Base-by-base conservation (phyloP, 208 protist species). In the Leishmania gerbilli region DNA sequence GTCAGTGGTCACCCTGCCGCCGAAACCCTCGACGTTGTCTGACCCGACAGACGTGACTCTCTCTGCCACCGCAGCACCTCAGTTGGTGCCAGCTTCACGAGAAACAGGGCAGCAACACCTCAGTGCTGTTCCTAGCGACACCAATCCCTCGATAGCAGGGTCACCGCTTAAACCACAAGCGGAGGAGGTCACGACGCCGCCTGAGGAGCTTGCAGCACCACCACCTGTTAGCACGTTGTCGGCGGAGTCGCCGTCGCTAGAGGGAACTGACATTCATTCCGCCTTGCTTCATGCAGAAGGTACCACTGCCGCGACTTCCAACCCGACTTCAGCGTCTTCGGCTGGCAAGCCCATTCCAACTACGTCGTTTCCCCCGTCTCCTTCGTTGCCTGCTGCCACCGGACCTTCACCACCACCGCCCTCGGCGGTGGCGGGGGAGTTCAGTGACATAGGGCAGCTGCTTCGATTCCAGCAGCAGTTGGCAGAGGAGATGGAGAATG, bases 381-480 rank as follows among this genome's bases (percentile, higher is more conserved):
- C 31, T 15, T 19, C 31, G 13, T 45, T 31, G n/a, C 51, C 34
- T 76, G 53, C 21, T 47, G 27, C n/a, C 11, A 42, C 51, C 5
- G 72, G 31, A 53, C 40, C 65, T 47, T 74, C 82, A 53, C 68
- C 49, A 21, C 31, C 27, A 24, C 4, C 42, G 21, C 2, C 79
- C 56, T 13, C 42, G 58, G 17, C 31, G 47, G 27, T 37, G 11
- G 42, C 56, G 65, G 72, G 47, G 42, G 76, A 81, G 34, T 67
- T 51, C 27, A 64, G 49, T 6, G 77, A 85, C 55, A 65, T 77
- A 8, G 79, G 77, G 0, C 90, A 94, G 75, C 81, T 95, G 31
- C 84, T 95, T 21, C 90, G 89, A 37, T 93, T 95, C 60, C 91
- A 97, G 75, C 85, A 84, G 53, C 84, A 91, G 71, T 79, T 95